Conservation (phyloP, 1,284 basidiomycete species). For the Ganoderma leucocontextum region DNA sequence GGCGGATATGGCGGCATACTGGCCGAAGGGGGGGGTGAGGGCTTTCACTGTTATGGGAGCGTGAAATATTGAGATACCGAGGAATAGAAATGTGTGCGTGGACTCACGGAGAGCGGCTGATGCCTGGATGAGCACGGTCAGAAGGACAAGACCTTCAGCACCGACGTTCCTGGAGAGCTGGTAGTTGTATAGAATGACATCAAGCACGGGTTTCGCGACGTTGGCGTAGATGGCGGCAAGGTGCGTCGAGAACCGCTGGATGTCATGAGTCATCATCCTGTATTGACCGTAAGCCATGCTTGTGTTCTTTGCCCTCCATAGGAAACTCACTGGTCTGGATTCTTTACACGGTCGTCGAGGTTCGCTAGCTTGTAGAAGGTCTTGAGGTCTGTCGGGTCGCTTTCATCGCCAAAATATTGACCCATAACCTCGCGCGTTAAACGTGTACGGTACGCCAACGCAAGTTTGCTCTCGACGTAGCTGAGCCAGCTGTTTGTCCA, state of each 20-base stretch:
- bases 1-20: conserved; percentile 86
- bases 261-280: conserved; percentile 95
- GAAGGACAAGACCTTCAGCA: conserved; percentile 88
- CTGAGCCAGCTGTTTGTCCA: conserved; percentile 97
- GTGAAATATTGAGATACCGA: background rate
- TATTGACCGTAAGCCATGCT: conserved; percentile 18
- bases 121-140: conserved; percentile 87
- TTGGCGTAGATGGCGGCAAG: conserved; percentile 96
- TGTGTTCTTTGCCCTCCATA: background rate
- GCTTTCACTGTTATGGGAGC: conserved; percentile 66
- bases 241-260: conserved; percentile 91
- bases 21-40: conserved; percentile 93
- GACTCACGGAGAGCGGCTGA: conserved; percentile 80
- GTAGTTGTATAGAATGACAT: conserved; percentile 96
- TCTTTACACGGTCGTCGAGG: conserved; percentile 94
- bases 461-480: conserved; percentile 94
- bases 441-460: conserved; percentile 91
- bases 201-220: conserved; percentile 91
- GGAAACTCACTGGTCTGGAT: conserved; percentile 85
- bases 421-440: conserved; percentile 87
- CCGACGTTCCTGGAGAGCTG: conserved; percentile 95
- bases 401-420: conserved; percentile 83
- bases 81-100: conserved; percentile 1
- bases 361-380: conserved; percentile 97
- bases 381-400: conserved; percentile 69